A percentile compares a stretch with the other conserved stretches of the same genome.
phyloP scores from a whole-genome alignment of 805 yeast genomes.

The Ogataea angusta region DNA sequence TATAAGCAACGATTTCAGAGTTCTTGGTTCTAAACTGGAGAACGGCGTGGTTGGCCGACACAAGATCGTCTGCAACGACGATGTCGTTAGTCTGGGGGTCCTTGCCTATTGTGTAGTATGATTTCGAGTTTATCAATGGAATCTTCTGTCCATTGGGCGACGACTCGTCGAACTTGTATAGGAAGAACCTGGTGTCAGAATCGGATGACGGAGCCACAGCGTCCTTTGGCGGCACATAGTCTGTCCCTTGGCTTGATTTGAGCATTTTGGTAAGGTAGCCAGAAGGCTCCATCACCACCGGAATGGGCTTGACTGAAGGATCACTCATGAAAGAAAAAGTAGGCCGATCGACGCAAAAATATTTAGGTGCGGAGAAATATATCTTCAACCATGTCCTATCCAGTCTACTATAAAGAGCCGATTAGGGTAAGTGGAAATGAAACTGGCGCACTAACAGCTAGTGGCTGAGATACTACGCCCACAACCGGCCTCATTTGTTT shows the following conservation, averaged over 20 bases:
- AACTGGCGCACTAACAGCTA: conserved; percentile 21
- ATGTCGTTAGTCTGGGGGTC: conserved; percentile 21
- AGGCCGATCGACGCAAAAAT: conserved; percentile 8
- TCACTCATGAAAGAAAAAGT: conserved; percentile 2
- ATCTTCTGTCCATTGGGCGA: conserved; percentile 14
- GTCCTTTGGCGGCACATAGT: conserved; percentile 21
- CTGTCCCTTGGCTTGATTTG: not conserved
- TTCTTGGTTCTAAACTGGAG: conserved; percentile 25
- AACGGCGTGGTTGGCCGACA: conserved; percentile 30
- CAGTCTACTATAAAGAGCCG: conserved; percentile 60
- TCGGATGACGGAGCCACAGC: conserved; percentile 15
- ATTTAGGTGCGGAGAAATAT: conserved; percentile 6
- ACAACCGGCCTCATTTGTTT: conserved; percentile 72
- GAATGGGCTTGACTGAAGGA: conserved; percentile 12
- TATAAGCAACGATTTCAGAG: conserved; percentile 14
- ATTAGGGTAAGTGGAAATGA: conserved; percentile 47
- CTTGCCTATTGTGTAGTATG: conserved; percentile 28
- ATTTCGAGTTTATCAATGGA: conserved; percentile 22
- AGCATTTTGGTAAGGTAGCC: conserved; percentile 15
- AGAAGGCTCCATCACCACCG: conserved; percentile 22
- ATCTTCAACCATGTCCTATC: conserved; percentile 33
- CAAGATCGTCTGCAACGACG: conserved; percentile 18
- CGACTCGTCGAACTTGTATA: conserved; percentile 18
- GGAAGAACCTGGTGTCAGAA: conserved; percentile 11
- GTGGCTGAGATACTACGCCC: conserved; percentile 76